Base-by-base conservation (phyloP, 768 basidiomycete genomes). In the Mycena belliarum region DNA sequence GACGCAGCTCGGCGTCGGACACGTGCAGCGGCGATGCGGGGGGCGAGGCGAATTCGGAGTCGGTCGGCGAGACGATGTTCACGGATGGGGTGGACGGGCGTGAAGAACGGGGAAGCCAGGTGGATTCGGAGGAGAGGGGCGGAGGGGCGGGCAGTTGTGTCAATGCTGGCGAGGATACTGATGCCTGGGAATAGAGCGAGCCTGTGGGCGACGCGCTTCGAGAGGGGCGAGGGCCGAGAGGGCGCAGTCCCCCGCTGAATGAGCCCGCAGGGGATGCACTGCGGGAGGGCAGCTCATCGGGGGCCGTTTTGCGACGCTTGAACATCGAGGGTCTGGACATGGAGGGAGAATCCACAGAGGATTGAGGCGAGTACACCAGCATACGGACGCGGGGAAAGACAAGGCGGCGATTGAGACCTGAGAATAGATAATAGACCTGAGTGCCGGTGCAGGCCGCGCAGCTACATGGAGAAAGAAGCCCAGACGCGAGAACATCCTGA, bases 11-110 rank as follows among this genome's bases (percentile, higher is more conserved):
- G 38, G 53, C 54, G 43, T 52, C 49, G 21, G 59, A 23, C 6
- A 60, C 50, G 6, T 60, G 54, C 10, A 49, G 29, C 4, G 59
- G 59, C 14, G 59, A 48, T 0, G 48, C 59, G 15, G 55, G 59
- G 4, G 52, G 52, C 25, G 58, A 59, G 18, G 58, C 26, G 41
- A 54, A 50, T 16, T 53, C 52, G 1, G 40, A n/a, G 2, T 24
- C 35, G 10, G 43, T 1, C 35, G n/a, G 43, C 9, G 49, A 42
- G 12, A 33, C 11, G 37, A 43, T 49, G 18, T 25, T 45, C 15
- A 46, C 20, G 18, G 48, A 29, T 11, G 42, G 35, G 2, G 24
- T 24, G 7, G 35, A 15, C n/a, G n/a, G n/a, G 14, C 59, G 53
- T 2, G 59, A 49, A 6, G 59, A 32, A 2, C 59, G 53, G 21